Evolutionary conservation across 805 yeast species (phyloP).

Genomic region (Jamesozyma jinghongensis): DNA sequence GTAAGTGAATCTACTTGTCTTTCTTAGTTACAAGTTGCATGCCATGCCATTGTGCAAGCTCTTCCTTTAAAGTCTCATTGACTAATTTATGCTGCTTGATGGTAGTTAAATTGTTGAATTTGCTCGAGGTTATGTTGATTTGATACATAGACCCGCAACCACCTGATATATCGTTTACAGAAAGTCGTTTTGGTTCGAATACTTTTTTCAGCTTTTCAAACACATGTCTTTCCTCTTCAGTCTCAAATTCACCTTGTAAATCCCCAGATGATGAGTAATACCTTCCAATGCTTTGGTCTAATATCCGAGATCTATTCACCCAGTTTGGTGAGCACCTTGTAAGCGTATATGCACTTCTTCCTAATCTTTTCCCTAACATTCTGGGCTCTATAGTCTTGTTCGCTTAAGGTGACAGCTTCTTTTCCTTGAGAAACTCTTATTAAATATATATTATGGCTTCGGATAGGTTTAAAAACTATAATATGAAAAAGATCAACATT

Average conservation of each 20-base stretch:
- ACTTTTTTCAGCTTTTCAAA: conserved; percentile 44
- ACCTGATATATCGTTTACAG: conserved; percentile 78
- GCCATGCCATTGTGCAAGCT: conserved; percentile 91
- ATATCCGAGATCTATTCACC: background rate
- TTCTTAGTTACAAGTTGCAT: conserved; percentile 67
- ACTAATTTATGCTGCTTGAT: conserved; percentile 90
- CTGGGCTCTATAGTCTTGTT: no score
- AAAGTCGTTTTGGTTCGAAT: conserved; percentile 52
- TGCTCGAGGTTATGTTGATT: conserved; percentile 59
- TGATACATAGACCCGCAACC: conserved; percentile 99
- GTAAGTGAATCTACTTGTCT: conserved; percentile 3
- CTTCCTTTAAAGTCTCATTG: conserved; percentile 71
- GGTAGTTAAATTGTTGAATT: conserved; percentile 74
- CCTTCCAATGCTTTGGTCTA: background rate
- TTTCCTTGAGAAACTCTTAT: no score
- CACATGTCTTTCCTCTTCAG: conserved; percentile 49
- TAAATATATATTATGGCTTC: no score
- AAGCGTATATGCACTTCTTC: no score
- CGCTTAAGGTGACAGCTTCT: no score
- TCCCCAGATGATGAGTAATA: background rate
- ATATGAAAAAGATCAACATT: background rate
- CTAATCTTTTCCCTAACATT: no score
- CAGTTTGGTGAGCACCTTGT: no score
- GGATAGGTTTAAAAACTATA: no score
- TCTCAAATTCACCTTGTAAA: conserved; percentile 9